phyloP scores from a whole-genome alignment of 192 early-diverging fungal species.

The Dispira parvispora region DNA sequence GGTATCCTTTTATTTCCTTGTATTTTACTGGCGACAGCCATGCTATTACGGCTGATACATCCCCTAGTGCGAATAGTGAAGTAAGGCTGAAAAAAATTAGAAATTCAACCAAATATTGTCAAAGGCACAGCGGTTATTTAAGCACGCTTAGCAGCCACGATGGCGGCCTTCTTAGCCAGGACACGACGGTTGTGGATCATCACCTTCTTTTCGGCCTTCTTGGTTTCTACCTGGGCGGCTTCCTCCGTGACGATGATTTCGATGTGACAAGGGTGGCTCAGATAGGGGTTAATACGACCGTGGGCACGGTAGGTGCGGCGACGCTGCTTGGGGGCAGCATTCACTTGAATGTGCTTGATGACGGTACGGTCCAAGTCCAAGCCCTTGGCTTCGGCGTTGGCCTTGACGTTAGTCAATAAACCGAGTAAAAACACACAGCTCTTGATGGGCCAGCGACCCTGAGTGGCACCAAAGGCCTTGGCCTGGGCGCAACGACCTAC shows the following conservation, averaged over 20 bases:
- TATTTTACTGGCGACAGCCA: no score
- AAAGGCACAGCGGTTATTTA: no score
- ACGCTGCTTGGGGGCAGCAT: constrained; percentile 94
- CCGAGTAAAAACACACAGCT: constrained; percentile 82
- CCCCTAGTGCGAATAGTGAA: no score
- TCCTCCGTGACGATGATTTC: constrained; percentile 89
- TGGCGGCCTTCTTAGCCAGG: no score
- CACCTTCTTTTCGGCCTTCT: no score
- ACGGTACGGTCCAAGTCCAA: constrained; percentile 75
- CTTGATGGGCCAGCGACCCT: constrained; percentile 96
- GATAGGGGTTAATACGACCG: constrained; percentile 93
- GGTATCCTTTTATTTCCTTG: no score
- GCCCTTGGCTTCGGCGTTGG: constrained; percentile 94
- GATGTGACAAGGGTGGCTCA: constrained; percentile 89
- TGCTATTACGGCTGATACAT: no score
- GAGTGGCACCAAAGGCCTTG: constrained; percentile 77
- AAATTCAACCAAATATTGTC: no score
- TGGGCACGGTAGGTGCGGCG: constrained; percentile 97
- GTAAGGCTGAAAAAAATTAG: no score
- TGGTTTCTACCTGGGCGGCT: constrained; percentile 20
- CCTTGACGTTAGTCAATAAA: constrained; percentile 93
- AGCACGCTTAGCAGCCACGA: no score
- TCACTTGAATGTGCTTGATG: constrained; percentile 92
- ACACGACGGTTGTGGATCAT: no score
- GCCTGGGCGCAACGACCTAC: constrained; percentile 94